A percentile compares a stretch with the other conserved stretches of the same genome.
phyloP scores from a whole-genome alignment of 1,139 yeast genomes.

The Yamadazyma atlantica region DNA sequence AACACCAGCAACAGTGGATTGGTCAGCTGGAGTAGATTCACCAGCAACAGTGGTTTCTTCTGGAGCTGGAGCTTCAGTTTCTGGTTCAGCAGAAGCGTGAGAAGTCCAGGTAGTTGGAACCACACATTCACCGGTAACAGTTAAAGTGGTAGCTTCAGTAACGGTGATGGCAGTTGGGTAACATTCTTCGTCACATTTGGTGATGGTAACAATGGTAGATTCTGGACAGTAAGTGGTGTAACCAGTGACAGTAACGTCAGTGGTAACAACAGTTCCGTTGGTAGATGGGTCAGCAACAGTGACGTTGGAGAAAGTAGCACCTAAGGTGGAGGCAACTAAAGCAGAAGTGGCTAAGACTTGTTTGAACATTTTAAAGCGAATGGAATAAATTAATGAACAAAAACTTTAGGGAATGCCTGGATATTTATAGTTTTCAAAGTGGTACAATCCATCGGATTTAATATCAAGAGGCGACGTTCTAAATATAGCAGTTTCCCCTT shows the following conservation, averaged over 20 bases:
- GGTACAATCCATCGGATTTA: not conserved
- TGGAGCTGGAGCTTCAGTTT: conserved; percentile 13
- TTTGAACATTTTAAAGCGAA: conserved; percentile 40
- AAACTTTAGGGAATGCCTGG: not conserved
- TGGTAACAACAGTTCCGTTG: conserved; percentile 24
- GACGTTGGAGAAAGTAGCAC: conserved; percentile 39
- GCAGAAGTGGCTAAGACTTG: conserved; percentile 36
- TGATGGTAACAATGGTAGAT: conserved; percentile 43
- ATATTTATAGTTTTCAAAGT: conserved; percentile 9
- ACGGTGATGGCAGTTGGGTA: conserved; percentile 33
- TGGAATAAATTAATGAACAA: conserved; percentile 5
- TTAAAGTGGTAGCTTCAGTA: conserved; percentile 45
- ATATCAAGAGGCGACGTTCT: not conserved
- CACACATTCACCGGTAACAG: conserved; percentile 47
- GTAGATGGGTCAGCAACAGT: not conserved
- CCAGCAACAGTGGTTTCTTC: conserved; percentile 1
- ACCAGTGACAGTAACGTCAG: conserved; percentile 43
- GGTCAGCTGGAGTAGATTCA: conserved; percentile 11
- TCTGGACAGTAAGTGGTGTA: conserved; percentile 48
- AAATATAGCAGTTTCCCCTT: conserved; percentile 1
- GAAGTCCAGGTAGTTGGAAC: conserved; percentile 45
- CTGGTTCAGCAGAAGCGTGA: conserved; percentile 1
- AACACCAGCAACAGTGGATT: conserved; percentile 4
- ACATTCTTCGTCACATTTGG: conserved; percentile 25
- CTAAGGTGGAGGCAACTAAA: conserved; percentile 37